These are phyloP conservation scores for Thelephora terrestris DNA, from an alignment of 1,284 basidiomycete species.

Conservation along the genomic window DNA sequence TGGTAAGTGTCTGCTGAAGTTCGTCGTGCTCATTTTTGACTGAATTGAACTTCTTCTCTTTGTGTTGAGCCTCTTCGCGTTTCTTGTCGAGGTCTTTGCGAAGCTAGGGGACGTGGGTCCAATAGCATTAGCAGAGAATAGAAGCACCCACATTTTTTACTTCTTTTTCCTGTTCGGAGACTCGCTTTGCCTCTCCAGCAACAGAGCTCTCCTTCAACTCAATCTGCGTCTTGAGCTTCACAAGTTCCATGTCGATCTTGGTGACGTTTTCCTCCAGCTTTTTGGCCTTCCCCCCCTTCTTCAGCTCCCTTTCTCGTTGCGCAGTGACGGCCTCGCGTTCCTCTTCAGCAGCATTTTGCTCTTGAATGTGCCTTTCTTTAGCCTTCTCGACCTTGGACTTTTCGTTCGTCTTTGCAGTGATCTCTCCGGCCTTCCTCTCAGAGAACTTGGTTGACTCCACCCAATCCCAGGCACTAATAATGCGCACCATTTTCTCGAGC, in stretches of 20 bases:
- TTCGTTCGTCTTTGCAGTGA: constrained; percentile 36
- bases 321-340: constrained; percentile 48
- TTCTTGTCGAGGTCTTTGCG: constrained; percentile 47
- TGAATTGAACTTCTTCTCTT: constrained; percentile 54
- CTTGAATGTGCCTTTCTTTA: constrained; percentile 39
- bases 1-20: constrained; percentile 54
- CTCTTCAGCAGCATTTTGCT: constrained; percentile 43
- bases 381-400: constrained; percentile 35
- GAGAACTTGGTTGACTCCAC: constrained; percentile 41
- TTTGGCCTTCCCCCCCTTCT: constrained; percentile 69
- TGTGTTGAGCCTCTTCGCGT: constrained; percentile 44
- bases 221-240: constrained; percentile 80
- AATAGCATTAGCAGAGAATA: not conserved
- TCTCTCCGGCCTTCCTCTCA: constrained; percentile 41
- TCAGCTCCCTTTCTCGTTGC: constrained; percentile 56
- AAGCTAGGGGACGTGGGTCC: constrained; percentile 32
- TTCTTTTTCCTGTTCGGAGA: constrained; percentile 45
- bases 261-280: constrained; percentile 73
- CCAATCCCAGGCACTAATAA: constrained; percentile 90
- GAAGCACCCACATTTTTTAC: constrained; percentile 46
- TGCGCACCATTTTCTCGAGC: constrained; percentile 80
- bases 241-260: constrained; percentile 75
- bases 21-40: constrained; percentile 69
- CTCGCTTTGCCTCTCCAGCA: constrained; percentile 69
- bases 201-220: constrained; percentile 77